Percentiles rank a stretch among this genome's conserved stretches.
Conservation (phyloP, 176 grass and related monocot species). For the Leersia perrieri region DNA sequence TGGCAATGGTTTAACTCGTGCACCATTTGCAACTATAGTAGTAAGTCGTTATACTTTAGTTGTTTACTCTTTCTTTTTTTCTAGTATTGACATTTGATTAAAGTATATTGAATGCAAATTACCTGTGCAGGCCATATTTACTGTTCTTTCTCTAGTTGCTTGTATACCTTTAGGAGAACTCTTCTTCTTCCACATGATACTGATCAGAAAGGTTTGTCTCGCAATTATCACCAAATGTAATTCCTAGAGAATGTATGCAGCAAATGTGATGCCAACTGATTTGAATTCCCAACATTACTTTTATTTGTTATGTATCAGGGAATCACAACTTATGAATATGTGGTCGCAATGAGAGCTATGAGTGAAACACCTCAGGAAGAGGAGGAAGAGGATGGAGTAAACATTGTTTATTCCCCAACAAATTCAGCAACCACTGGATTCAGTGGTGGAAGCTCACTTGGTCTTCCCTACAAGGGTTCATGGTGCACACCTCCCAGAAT, state of each 20-base stretch:
- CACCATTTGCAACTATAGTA: constrained; percentile 69
- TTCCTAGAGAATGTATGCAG: background rate
- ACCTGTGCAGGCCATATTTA: constrained; percentile 69
- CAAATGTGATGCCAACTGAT: constrained; percentile 1
- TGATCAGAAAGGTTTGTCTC: constrained; percentile 80
- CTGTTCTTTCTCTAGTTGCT: constrained; percentile 69
- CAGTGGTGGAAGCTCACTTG: constrained; percentile 62
- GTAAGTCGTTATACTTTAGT: constrained; percentile 32
- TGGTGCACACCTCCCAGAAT: constrained; percentile 98
- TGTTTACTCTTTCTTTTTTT: background rate
- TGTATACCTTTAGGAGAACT: constrained; percentile 77
- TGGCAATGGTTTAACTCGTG: constrained; percentile 71
- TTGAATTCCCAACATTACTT: background rate
- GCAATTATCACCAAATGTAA: background rate
- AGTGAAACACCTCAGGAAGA: constrained; percentile 67
- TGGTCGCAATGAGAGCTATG: constrained; percentile 87
- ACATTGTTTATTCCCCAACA: constrained; percentile 76
- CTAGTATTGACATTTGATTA: background rate
- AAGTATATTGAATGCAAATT: background rate
- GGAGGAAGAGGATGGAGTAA: constrained; percentile 56
- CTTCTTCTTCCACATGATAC: constrained; percentile 94
- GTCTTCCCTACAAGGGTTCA: constrained; percentile 75
- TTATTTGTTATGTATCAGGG: constrained; percentile 46
- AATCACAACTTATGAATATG: constrained; percentile 91
- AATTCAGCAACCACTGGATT: constrained; percentile 85